Conservation (phyloP, 179 eudicot species). For the Pouteria campechiana region DNA sequence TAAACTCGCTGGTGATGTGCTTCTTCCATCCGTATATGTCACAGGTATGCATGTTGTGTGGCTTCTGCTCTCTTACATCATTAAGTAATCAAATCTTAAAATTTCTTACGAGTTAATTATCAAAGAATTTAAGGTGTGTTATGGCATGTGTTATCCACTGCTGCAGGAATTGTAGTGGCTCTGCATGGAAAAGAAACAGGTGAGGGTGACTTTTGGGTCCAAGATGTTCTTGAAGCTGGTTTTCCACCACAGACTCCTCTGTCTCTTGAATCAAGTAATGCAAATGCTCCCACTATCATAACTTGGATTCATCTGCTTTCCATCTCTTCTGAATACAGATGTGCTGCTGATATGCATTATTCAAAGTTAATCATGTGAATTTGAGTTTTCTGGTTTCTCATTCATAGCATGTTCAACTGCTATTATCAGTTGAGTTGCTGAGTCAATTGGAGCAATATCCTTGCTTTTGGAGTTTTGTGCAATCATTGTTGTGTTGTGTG, state of each 20-base stretch:
- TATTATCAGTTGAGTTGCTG: no score
- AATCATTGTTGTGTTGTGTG: no score
- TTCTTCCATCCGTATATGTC: slow-evolving; percentile 68
- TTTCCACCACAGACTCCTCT: slow-evolving; percentile 67
- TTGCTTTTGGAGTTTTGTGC: no score
- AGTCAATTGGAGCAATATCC: no score
- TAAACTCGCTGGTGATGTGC: slow-evolving; percentile 49
- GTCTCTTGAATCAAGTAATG: slow-evolving; percentile 59
- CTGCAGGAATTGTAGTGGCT: slow-evolving; percentile 85
- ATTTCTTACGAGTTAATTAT: not conserved
- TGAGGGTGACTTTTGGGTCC: slow-evolving; percentile 74
- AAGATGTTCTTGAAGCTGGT: slow-evolving; percentile 82
- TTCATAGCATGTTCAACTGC: no score
- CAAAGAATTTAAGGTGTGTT: not conserved
- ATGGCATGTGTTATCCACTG: slow-evolving; percentile 8
- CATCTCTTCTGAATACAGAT: no score
- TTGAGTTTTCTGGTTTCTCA: no score
- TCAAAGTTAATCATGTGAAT: no score
- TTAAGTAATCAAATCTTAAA: not conserved
- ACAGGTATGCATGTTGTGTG: slow-evolving; percentile 49
- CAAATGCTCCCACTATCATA: no score
- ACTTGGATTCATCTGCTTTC: no score
- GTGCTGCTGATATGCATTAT: no score
- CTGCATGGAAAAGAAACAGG: slow-evolving; percentile 74
- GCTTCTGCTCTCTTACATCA: slow-evolving; percentile 1